A percentile compares a stretch with the other conserved stretches of the same genome.
Conservation (phyloP, 192 early-diverging fungal genomes). For the Linnemannia hyalina region DNA sequence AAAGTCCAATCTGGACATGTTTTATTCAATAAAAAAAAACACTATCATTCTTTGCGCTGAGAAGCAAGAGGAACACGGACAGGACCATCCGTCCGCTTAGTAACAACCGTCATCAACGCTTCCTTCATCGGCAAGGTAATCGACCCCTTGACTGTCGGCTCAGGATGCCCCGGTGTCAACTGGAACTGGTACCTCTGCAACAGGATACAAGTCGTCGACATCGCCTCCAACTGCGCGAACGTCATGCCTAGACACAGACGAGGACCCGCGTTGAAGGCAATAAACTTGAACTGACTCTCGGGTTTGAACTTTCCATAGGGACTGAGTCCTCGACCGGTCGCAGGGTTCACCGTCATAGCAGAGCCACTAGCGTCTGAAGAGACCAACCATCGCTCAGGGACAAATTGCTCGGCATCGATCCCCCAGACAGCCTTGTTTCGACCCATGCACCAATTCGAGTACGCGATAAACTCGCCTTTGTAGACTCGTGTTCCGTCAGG, state of each 20-base stretch:
- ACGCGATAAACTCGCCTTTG: conserved; percentile 65
- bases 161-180: conserved; percentile 31
- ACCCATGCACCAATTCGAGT: conserved; percentile 66
- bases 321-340: not conserved
- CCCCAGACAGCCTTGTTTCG: conserved; percentile 64
- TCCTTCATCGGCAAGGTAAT: conserved; percentile 50
- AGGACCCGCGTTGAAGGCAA: conserved; percentile 71
- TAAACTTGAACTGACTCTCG: conserved; percentile 61
- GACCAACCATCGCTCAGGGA: conserved; percentile 67
- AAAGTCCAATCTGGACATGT: too few species aligned
- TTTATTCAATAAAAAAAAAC: too few species aligned
- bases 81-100: not conserved
- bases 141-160: conserved; percentile 18
- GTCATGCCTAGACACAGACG: conserved; percentile 53
- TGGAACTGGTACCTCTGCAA: conserved; percentile 48
- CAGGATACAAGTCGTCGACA: conserved; percentile 36
- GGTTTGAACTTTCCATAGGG: conserved; percentile 42
- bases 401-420: conserved; percentile 63
- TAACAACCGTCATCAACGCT: conserved; percentile 27
- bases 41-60: too few species aligned
- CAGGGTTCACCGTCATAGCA: not conserved
- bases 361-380: not conserved
- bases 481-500: conserved; percentile 73
- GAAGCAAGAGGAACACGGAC: not conserved
- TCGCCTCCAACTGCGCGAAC: conserved; percentile 55